Percentiles rank a stretch among this genome's conserved stretches.
Evolutionary conservation across 345 rosid genomes (phyloP).

Genomic region (Laguncularia racemosa): DNA sequence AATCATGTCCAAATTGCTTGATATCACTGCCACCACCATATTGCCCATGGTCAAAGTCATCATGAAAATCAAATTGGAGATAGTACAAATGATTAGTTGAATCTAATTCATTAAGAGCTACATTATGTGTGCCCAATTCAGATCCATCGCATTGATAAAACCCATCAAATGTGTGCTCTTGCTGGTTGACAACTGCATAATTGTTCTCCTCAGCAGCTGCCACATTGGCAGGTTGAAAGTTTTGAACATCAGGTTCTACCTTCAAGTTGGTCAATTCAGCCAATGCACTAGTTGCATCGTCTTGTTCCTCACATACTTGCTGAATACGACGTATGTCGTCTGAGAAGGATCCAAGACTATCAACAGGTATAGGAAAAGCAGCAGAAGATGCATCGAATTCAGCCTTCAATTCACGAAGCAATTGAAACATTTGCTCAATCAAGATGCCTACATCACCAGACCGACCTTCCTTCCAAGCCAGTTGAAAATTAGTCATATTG

Average conservation of each 20-base stretch:
- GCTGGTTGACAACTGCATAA: slow-evolving; percentile 25
- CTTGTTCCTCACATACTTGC: slow-evolving; percentile 56
- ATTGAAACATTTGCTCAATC: slow-evolving; percentile 62
- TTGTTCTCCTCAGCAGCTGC: slow-evolving; percentile 31
- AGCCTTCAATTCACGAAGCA: slow-evolving; percentile 62
- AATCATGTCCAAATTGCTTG: slow-evolving; percentile 21
- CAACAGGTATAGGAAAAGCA: slow-evolving; percentile 54
- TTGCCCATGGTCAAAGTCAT: slow-evolving; percentile 33
- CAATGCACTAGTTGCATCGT: slow-evolving; percentile 73
- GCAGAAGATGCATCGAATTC: slow-evolving; percentile 64
- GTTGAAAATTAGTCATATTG: slow-evolving; percentile 45
- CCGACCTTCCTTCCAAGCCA: slow-evolving; percentile 58
- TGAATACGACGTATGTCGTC: slow-evolving; percentile 49
- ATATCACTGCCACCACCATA: slow-evolving; percentile 24
- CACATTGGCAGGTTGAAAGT: slow-evolving; percentile 18
- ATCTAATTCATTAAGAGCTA: slow-evolving; percentile 25
- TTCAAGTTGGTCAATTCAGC: slow-evolving; percentile 31
- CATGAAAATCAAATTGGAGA: slow-evolving; percentile 34
- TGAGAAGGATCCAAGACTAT: slow-evolving; percentile 50
- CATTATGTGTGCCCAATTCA: slow-evolving; percentile 22
- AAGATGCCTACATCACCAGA: slow-evolving; percentile 37
- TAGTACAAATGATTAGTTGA: slow-evolving; percentile 38
- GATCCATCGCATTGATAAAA: slow-evolving; percentile 35
- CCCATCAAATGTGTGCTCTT: slow-evolving; percentile 30
- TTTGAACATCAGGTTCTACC: slow-evolving; percentile 32